Base-by-base conservation (phyloP, 495 filamentous ascomycete genomes). In the Aspergillus nidulans region DNA sequence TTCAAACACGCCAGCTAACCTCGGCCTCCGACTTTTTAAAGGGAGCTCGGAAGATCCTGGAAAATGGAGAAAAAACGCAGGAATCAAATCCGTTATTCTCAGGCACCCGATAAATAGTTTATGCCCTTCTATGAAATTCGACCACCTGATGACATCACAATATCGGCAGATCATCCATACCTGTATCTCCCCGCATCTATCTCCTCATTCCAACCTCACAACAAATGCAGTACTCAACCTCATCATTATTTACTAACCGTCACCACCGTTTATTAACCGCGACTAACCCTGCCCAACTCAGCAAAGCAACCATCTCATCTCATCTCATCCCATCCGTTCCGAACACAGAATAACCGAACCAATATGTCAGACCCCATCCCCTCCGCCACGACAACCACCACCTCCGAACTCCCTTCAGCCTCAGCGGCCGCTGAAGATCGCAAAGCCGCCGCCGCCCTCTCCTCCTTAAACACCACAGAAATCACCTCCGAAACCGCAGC, bases 381-480 rank as follows among this genome's bases (percentile, higher is more conserved):
- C 84, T 60, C 84, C 83, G 71, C 85, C 76, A 59, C 81, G 74
- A 82, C 90, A 40, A 86, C 87, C 57, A 67, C 81, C 21, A 85
- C 30, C 84, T 42, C 65, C 63, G 0, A 79, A 82, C 38, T 70
- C 62, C 1, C 81, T 81, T 38, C 71, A 81, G 71, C 81, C 21
- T 83, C 86, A 40, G 74, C 85, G 38, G 84, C 81, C 50, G 88
- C 90, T 57, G 90, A 95, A 71, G 91, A 94, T 74, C 88, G 90
- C 69, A 95, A 94, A 72, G 89, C 92, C 19, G 90, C 90, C 53
- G 90, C 89, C 23, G 91, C 92, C 16, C 84, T 95, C 62, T 85
- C 82, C 57, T 82, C 84, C 52, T 86, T 96, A 50, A 86, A 92
- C 60, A 69, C 80, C 23, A 85, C 84, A 52, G 87, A 86, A 49